Conservation (phyloP, 164 flowering plant genomes). For the Warburgia ugandensis region DNA sequence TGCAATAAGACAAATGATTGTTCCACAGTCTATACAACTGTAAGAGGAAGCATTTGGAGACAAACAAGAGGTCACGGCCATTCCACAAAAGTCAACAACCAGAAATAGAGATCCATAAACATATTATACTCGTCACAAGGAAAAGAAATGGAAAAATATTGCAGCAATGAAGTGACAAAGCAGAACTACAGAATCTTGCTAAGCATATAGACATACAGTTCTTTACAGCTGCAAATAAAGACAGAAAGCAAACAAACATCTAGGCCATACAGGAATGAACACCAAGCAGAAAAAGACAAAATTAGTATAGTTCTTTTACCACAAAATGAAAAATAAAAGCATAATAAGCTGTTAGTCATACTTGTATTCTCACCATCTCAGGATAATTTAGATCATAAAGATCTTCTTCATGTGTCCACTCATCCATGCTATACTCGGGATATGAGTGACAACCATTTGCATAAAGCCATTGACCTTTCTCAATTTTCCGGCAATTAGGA, state of each 20-base stretch:
- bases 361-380: slow-evolving; percentile 50
- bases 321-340: neutral
- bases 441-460: slow-evolving; percentile 54
- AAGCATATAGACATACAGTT: too few relatives aligned
- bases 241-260: neutral
- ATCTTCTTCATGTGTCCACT: slow-evolving; percentile 78
- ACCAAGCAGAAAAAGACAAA: neutral
- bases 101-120: too few relatives aligned
- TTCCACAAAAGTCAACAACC: too few relatives aligned
- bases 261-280: neutral
- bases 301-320: neutral
- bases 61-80: too few relatives aligned
- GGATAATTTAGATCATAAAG: slow-evolving; percentile 67
- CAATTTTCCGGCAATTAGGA: slow-evolving; percentile 91
- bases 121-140: too few relatives aligned
- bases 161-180: too few relatives aligned
- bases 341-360: neutral
- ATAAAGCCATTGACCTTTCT: slow-evolving; percentile 87
- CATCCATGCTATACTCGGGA: slow-evolving; percentile 62
- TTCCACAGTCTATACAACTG: too few relatives aligned
- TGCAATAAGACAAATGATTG: too few relatives aligned
- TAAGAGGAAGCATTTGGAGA: too few relatives aligned
- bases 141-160: too few relatives aligned
- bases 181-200: too few relatives aligned
- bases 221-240: neutral